Base-by-base conservation (phyloP, 2,329 filamentous ascomycete species). In the Amphichorda felina region DNA sequence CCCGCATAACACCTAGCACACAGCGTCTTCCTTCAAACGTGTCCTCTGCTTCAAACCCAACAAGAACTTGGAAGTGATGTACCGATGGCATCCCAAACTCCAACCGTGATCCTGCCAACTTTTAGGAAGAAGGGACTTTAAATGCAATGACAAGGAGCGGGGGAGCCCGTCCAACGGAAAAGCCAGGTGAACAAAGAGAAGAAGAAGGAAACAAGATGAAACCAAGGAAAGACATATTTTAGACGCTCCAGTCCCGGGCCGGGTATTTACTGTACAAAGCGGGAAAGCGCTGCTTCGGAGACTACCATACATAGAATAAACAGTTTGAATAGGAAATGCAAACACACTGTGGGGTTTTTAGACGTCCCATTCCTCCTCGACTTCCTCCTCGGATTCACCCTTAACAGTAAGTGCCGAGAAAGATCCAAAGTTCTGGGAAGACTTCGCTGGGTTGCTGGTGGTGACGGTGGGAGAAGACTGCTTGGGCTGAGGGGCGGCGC, bases 361-460 rank as follows among this genome's bases (percentile, higher is more conserved):
- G 37, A 72, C 67, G 35, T 71, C 67, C 68, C 68, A 72, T 48
- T 72, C 68, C 39, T 58, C 53, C 39, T 58, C 53, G 30, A 63
- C 54, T 10, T 54, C 59, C 10, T 62, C 60, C 13, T 61, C 60
- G 27, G 52, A 54, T 26, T 58, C 57, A 28, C 64, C 57, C 39
- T 59, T 56, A 37, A 55, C 53, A 43, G 55, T 61, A 39, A 72
- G 53, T 4, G 67, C 66, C 16, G 66, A 68, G 52, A 70, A 72
- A 5, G 67, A 64, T 26, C 60, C 60, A 41, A 66, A 60, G 30
- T 49, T 50, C 43, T 60, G 49, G 10, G 56, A 45, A 5, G 45
- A 33, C n/a, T 46, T 42, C 45, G 51, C 46, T 42, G 45, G 45
- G 33, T 21, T 34, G 21, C 21, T 17, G 14, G 13, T 8, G 21